Conservation (phyloP, 345 rosid species). For the Melastoma malabathricum region DNA sequence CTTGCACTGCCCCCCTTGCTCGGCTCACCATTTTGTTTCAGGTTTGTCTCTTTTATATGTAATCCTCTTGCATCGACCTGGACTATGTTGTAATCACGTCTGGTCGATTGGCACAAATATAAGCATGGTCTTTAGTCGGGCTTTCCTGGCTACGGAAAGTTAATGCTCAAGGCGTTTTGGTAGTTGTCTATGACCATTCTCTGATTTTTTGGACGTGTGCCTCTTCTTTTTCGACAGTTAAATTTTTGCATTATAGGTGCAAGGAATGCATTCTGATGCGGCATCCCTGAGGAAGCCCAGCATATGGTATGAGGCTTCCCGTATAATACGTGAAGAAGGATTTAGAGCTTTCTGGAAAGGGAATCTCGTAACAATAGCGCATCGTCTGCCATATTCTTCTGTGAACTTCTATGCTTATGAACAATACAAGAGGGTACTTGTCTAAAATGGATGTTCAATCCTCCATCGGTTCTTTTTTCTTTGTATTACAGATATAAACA, state of each 20-base stretch:
- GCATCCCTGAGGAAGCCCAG: slow-evolving; percentile 53
- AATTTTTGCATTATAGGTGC: slow-evolving; percentile 32
- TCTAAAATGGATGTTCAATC: no score
- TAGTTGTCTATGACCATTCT: no score
- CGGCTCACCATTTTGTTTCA: slow-evolving; percentile 95
- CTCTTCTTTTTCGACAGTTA: neutral
- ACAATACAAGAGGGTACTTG: slow-evolving; percentile 17
- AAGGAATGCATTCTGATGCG: slow-evolving; percentile 82
- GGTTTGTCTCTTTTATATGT: slow-evolving; percentile 20
- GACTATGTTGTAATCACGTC: no score
- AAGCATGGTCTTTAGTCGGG: no score
- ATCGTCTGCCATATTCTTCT: slow-evolving; percentile 86
- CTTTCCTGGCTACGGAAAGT: no score
- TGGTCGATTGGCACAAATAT: no score
- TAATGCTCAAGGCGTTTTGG: no score
- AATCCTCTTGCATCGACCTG: no score
- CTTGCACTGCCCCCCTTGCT: slow-evolving; percentile 94
- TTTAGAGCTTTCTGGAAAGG: slow-evolving; percentile 94
- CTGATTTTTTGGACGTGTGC: neutral
- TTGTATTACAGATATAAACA: no score
- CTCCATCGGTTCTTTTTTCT: no score
- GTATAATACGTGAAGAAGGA: slow-evolving; percentile 75
- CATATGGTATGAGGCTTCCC: slow-evolving; percentile 76
- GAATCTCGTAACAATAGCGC: slow-evolving; percentile 85
- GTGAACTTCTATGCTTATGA: slow-evolving; percentile 85